phyloP scores from a whole-genome alignment of 2,329 filamentous ascomycete species.

The Calonectria naviculata region DNA sequence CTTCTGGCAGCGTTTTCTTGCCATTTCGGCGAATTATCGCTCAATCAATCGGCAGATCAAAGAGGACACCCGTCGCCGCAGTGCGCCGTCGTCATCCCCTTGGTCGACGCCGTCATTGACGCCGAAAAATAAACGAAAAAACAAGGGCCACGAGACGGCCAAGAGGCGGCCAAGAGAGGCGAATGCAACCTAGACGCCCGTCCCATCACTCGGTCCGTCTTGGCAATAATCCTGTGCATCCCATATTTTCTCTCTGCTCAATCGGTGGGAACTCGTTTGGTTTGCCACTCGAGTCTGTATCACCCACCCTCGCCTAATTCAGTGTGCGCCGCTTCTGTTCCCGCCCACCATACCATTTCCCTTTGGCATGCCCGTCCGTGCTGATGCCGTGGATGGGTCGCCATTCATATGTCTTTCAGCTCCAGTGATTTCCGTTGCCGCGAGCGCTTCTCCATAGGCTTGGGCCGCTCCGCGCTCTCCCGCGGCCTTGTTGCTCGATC shows the following conservation, averaged over 20 bases:
- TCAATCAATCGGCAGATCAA: not conserved
- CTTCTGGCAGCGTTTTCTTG: not conserved
- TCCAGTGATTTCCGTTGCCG: not conserved
- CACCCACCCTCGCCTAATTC: not conserved
- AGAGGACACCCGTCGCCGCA: too few relatives aligned
- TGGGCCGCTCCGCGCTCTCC: constrained; percentile 19
- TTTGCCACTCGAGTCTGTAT: not conserved
- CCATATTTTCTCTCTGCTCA: not conserved
- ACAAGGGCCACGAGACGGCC: not conserved
- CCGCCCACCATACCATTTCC: constrained; percentile 6
- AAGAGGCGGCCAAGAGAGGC: not conserved
- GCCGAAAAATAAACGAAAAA: constrained; percentile 9
- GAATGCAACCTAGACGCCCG: not conserved
- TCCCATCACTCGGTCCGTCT: constrained; percentile 4
- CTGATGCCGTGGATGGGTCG: not conserved
- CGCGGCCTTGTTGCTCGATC: not conserved
- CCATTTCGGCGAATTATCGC: not conserved
- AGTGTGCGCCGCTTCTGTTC: not conserved
- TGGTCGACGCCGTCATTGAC: constrained; percentile 1
- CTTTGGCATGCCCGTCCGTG: not conserved
- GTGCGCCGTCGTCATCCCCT: not conserved
- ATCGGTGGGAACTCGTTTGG: not conserved
- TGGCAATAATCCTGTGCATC: not conserved
- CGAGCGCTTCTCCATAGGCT: not conserved
- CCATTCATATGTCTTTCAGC: not conserved